Percentiles rank a stretch among this genome's conserved stretches.
Conservation (phyloP, 192 early-diverging fungal genomes). For the Pilaira anomala region DNA sequence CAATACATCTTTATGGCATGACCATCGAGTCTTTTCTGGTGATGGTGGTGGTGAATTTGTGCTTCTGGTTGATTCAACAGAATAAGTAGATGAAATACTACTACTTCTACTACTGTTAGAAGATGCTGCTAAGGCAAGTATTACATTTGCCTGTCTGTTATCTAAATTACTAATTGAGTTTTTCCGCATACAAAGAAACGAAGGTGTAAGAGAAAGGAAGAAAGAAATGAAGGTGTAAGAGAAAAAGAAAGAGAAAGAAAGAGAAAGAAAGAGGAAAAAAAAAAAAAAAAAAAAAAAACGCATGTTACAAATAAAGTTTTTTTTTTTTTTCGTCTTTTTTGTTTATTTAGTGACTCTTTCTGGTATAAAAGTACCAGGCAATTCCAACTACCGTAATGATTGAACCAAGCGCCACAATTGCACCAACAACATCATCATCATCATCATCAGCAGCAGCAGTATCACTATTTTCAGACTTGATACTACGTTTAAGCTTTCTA, state of each 20-base stretch:
- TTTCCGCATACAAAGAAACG: not conserved
- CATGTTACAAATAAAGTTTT: not conserved
- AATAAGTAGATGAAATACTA: too few species aligned
- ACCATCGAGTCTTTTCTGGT: slow-evolving; percentile 15
- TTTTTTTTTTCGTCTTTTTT: not conserved
- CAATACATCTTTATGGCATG: slow-evolving; percentile 20
- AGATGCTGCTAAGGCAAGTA: slow-evolving; percentile 12
- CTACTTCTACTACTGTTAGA: not conserved
- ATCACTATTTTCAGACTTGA: not conserved
- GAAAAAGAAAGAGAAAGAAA: not conserved
- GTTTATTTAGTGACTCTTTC: slow-evolving; percentile 18
- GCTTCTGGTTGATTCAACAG: too few species aligned
- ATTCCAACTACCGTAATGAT: slow-evolving; percentile 27
- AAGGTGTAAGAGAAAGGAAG: not conserved
- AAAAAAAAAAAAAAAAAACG: slow-evolving; percentile 6
- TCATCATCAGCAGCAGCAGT: not conserved
- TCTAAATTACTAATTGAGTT: not conserved
- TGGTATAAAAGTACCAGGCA: slow-evolving; percentile 30
- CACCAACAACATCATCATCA: slow-evolving; percentile 8
- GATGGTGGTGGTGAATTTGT: not conserved
- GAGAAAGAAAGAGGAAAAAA: not conserved
- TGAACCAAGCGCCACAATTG: slow-evolving; percentile 17
- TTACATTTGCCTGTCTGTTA: slow-evolving; percentile 7
- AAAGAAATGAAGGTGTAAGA: not conserved
- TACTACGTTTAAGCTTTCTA: slow-evolving; percentile 7